Conservation (phyloP, 164 flowering plant species). For the Akebia trifoliata region DNA sequence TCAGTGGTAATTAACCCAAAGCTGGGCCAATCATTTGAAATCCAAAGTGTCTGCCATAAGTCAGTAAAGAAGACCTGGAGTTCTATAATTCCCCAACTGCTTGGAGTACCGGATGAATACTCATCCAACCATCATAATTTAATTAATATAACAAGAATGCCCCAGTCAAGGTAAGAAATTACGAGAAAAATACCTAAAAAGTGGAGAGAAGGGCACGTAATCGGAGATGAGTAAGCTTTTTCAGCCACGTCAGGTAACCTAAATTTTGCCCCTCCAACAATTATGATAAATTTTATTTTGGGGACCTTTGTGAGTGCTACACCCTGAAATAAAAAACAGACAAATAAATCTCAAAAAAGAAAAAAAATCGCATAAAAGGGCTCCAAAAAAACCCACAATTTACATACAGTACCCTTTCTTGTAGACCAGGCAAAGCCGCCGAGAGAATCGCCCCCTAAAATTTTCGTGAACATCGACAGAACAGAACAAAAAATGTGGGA, state of each 20-base stretch:
- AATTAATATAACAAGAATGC: not conserved
- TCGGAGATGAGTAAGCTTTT: conserved; percentile 40
- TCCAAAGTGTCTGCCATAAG: too few species aligned
- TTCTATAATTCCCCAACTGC: too few species aligned
- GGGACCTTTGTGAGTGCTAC: conserved; percentile 60
- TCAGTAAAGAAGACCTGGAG: too few species aligned
- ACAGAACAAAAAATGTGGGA: not conserved
- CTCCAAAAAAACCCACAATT: too few species aligned
- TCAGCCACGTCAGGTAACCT: conserved; percentile 27
- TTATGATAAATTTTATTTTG: conserved; percentile 47
- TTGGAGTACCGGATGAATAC: too few species aligned
- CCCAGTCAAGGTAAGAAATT: not conserved
- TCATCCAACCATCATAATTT: too few species aligned
- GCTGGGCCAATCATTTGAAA: too few species aligned
- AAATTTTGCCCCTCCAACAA: conserved; percentile 55
- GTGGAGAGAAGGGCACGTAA: conserved; percentile 47
- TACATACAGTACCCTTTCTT: conserved; percentile 63
- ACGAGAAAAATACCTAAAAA: conserved; percentile 45
- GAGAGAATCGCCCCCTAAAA: conserved; percentile 75
- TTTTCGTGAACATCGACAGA: not conserved
- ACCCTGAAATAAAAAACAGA: conserved; percentile 33
- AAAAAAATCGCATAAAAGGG: not conserved
- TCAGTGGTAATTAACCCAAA: too few species aligned
- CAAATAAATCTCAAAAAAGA: not conserved
- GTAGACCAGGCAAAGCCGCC: conserved; percentile 68